Base-by-base conservation (phyloP, 305 asterid genomes). In the Withania somnifera region DNA sequence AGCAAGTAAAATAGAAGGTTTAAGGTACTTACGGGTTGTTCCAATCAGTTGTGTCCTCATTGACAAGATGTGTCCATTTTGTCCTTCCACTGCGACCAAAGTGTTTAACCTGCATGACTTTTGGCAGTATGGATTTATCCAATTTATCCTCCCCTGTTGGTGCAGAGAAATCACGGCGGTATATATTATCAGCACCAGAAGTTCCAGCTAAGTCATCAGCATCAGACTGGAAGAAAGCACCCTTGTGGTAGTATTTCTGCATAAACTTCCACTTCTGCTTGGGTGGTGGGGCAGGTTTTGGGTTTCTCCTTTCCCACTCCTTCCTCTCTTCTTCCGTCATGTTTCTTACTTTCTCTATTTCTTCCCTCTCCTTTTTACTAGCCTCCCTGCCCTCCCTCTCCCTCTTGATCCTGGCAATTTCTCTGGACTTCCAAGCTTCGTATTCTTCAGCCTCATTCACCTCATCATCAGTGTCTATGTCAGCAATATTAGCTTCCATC, bases 21-120 rank as follows among this genome's bases (percentile, higher is more conserved):
- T 26, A 26, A 24, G 79, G 82, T 75, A 90, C 98, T 80, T 89
- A 96, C 98, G 98, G 98, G 64, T 89, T 89, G 87, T 94, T 94
- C 99, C 99, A 92, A 83, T 96, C 99, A 84, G 99, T 96, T 24
- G 98, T 96, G 83, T 96, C 99, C 90, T 94, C 98, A 22, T 91
- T 90, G 86, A 92, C 97, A 81, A 96, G 98, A 87, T 94, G 97
- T 30, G 98, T 93, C 99, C 99, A 96, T 87, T 96, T 96, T 7
- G 97, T 92, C 90, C 99, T 91, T 89, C 99, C 98, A 90, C 99
- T 94, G 50, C 97, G 95, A 64, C 99, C 99, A 76, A 96, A 96
- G 91, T 94, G 98, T 88, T 96, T 96, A 82, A 96, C 99, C 89
- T 96, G 99, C 99, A 96, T 96, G 85, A 96, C 95, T 88, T 94